Percentiles rank a stretch among this genome's conserved stretches.
Conservation (phyloP, 1,284 basidiomycete genomes). For the Entoloma clypeatum region DNA sequence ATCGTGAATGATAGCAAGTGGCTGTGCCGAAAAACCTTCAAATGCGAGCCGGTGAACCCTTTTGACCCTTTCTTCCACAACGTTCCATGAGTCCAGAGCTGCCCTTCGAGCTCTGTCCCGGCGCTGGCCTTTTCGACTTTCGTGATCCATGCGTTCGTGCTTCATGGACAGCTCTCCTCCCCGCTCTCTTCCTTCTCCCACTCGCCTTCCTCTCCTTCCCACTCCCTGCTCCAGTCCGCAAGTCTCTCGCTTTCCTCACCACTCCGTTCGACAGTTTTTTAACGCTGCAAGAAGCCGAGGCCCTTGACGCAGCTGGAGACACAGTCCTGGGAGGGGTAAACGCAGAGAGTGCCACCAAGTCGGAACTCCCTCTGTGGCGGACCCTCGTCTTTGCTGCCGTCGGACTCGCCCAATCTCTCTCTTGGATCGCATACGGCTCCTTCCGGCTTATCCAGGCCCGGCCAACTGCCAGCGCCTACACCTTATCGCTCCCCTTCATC, state of each 20-base stretch:
- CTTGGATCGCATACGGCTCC: constrained; percentile 47
- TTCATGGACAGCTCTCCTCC: constrained; percentile 53
- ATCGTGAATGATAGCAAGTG: too few species aligned
- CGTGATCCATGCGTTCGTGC: constrained; percentile 48
- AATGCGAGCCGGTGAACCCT: too few species aligned
- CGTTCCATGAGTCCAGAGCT: too few species aligned
- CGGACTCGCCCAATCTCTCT: constrained; percentile 45
- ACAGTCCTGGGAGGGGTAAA: constrained; percentile 26
- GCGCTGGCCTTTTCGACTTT: constrained; percentile 36
- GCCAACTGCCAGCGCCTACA: constrained; percentile 26
- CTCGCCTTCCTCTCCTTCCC: constrained; percentile 39
- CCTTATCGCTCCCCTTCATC: constrained; percentile 35
- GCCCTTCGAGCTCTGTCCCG: constrained; percentile 5
- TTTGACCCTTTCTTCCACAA: neutral
- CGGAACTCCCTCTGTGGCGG: constrained; percentile 51
- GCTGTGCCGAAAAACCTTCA: too few species aligned
- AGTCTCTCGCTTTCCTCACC: constrained; percentile 28
- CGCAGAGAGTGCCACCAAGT: constrained; percentile 18
- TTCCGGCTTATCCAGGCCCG: constrained; percentile 37
- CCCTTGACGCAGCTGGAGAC: constrained; percentile 31
- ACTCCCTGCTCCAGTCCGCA: constrained; percentile 36
- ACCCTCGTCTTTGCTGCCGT: constrained; percentile 48
- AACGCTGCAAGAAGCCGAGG: constrained; percentile 59
- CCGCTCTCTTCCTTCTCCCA: constrained; percentile 44
- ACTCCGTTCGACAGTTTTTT: constrained; percentile 46